These are phyloP conservation scores for Carex scoparia DNA, from an alignment of 176 grass and related monocot species.

Conservation along the genomic window DNA sequence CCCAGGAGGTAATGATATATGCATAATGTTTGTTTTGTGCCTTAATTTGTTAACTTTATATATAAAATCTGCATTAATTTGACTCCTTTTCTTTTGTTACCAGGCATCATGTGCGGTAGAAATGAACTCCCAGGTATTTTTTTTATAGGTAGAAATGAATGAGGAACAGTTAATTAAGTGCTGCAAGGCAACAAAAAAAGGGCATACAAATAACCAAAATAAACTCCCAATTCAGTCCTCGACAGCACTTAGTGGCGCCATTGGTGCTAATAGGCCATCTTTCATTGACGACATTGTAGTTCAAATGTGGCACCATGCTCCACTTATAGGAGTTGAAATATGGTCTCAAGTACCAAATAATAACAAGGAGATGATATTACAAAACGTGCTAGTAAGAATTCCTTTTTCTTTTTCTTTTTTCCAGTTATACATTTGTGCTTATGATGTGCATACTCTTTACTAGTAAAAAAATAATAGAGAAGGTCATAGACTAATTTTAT, in stretches of 20 bases:
- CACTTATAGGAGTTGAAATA: neutral
- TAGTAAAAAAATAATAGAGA: too few species aligned
- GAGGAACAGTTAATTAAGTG: neutral
- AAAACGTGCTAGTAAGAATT: too few species aligned
- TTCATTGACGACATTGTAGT: neutral
- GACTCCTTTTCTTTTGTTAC: neutral
- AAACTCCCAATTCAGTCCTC: neutral
- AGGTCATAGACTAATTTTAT: too few species aligned
- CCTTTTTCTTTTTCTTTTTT: too few species aligned
- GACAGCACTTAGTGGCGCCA: neutral
- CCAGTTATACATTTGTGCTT: too few species aligned
- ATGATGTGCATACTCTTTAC: too few species aligned
- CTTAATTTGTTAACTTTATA: neutral
- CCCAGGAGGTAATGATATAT: slow-evolving; percentile 51
- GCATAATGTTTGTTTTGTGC: neutral
- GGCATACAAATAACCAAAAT: neutral
- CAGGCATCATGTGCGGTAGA: too few species aligned
- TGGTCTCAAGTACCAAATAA: neutral
- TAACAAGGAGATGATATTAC: too few species aligned
- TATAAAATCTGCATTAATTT: neutral
- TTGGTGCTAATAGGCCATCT: neutral
- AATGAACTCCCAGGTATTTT: too few species aligned
- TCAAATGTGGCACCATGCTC: neutral
- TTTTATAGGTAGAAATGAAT: neutral
- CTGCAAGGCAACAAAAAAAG: neutral